Conservation (phyloP, 768 basidiomycete species). For the Suillus fuscotomentosus region DNA sequence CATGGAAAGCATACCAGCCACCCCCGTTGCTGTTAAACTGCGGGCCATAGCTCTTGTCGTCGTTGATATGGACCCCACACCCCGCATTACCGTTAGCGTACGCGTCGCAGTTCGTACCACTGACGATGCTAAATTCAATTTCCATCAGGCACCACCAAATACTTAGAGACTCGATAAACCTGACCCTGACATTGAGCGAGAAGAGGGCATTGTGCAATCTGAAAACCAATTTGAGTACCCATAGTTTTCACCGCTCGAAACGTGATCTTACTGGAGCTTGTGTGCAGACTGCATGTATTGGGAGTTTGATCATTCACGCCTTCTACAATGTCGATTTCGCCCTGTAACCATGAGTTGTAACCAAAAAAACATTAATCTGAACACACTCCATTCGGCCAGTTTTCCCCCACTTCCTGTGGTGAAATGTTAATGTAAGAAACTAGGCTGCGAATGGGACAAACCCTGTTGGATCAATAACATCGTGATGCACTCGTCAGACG, state of each 20-base stretch:
- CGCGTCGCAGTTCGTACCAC: constrained; percentile 24
- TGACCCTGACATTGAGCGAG: constrained; percentile 32
- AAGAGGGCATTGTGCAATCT: constrained; percentile 31
- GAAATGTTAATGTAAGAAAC: background rate
- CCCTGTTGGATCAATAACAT: constrained; percentile 18
- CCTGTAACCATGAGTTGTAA: constrained; percentile 13
- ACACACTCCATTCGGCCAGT: constrained; percentile 19
- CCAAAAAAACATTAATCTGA: background rate
- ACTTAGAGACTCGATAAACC: background rate
- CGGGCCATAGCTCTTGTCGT: constrained; percentile 33
- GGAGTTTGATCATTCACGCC: constrained; percentile 30
- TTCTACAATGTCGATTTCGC: constrained; percentile 33
- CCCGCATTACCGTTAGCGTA: constrained; percentile 25
- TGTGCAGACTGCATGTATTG: constrained; percentile 32
- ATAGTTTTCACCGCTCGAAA: background rate
- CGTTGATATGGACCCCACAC: constrained; percentile 29
- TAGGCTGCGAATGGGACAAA: constrained; percentile 7
- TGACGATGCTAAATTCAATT: constrained; percentile 12
- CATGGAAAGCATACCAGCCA: constrained; percentile 27
- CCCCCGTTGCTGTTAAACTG: constrained; percentile 36
- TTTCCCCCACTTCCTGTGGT: constrained; percentile 24
- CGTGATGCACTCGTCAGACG: constrained; percentile 5
- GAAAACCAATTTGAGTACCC: background rate
- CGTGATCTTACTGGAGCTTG: constrained; percentile 6
- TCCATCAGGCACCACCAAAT: constrained; percentile 1